These are phyloP conservation scores for Nannochloropsis salina DNA, from an alignment of 108 stramenopile species.

Conservation along the genomic window DNA sequence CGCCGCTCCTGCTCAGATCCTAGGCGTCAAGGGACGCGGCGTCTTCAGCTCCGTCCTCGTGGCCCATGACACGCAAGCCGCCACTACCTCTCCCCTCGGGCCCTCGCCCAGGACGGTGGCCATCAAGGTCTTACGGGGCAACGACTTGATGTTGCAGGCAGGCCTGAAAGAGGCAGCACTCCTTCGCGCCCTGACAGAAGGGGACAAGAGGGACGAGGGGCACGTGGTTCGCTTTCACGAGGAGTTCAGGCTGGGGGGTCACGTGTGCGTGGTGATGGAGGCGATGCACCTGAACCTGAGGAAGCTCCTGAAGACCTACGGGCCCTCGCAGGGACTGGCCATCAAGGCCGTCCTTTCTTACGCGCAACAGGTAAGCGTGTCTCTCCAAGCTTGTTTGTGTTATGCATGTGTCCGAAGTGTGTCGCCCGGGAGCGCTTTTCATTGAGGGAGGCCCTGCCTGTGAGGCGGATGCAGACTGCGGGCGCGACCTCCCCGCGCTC, in stretches of 20 bases:
- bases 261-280: slow-evolving; percentile 65
- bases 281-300: slow-evolving; percentile 68
- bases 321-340: slow-evolving; percentile 78
- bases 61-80: neutral
- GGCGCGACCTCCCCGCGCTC: no score
- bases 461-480: no score
- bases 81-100: neutral
- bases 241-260: slow-evolving; percentile 30
- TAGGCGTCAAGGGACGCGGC: neutral
- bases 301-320: slow-evolving; percentile 69
- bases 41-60: slow-evolving; percentile 11
- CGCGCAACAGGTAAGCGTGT: slow-evolving; percentile 68
- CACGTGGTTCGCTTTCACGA: neutral
- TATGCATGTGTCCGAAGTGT: no score
- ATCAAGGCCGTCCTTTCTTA: slow-evolving; percentile 74
- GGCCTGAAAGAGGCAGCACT: neutral
- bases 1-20: neutral
- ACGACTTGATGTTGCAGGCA: slow-evolving; percentile 12
- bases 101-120: neutral
- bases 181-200: neutral
- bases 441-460: no score
- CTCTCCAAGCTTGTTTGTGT: no score
- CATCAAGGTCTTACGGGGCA: neutral
- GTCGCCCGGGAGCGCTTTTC: no score
- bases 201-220: neutral